These are phyloP conservation scores for Macroventuria anomochaeta DNA, from an alignment of 2,329 filamentous ascomycete genomes.

Conservation along the genomic window DNA sequence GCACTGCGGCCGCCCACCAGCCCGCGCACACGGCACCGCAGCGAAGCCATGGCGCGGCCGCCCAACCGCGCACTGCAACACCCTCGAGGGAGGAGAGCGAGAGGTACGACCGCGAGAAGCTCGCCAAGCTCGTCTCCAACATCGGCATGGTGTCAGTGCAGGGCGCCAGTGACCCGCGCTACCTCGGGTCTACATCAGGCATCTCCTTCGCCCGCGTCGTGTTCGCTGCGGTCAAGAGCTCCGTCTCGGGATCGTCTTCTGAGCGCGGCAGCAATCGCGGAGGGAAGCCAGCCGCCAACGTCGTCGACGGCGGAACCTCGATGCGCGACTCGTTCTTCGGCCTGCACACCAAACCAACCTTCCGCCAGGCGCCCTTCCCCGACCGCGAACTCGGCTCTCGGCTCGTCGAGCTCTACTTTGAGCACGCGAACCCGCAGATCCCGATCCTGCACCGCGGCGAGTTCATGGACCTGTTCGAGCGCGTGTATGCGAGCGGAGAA, in stretches of 20 bases:
- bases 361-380: slow-evolving; percentile 85
- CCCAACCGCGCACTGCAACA: slow-evolving; percentile 25
- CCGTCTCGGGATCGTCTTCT: slow-evolving; percentile 61
- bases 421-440: slow-evolving; percentile 95
- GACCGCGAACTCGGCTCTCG: slow-evolving; percentile 74
- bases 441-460: slow-evolving; percentile 88
- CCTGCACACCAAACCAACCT: slow-evolving; percentile 87
- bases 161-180: slow-evolving; percentile 77
- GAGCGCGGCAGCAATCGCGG: slow-evolving; percentile 69
- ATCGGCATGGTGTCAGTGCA: slow-evolving; percentile 79
- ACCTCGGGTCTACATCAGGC: slow-evolving; percentile 83
- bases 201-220: slow-evolving; percentile 95
- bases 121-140: slow-evolving; percentile 72
- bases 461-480: slow-evolving; percentile 87
- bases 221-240: slow-evolving; percentile 88
- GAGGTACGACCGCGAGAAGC: slow-evolving; percentile 64
- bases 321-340: slow-evolving; percentile 98
- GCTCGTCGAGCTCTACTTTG: slow-evolving; percentile 86
- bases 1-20: slow-evolving; percentile 30
- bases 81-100: slow-evolving; percentile 50
- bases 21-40: slow-evolving; percentile 14
- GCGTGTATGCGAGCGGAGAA: slow-evolving; percentile 74
- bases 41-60: slow-evolving; percentile 8
- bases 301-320: slow-evolving; percentile 69
- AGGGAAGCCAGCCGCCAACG: slow-evolving; percentile 58